Conservation (phyloP, 1,284 basidiomycete species). For the Ceratobasidium sp. region DNA sequence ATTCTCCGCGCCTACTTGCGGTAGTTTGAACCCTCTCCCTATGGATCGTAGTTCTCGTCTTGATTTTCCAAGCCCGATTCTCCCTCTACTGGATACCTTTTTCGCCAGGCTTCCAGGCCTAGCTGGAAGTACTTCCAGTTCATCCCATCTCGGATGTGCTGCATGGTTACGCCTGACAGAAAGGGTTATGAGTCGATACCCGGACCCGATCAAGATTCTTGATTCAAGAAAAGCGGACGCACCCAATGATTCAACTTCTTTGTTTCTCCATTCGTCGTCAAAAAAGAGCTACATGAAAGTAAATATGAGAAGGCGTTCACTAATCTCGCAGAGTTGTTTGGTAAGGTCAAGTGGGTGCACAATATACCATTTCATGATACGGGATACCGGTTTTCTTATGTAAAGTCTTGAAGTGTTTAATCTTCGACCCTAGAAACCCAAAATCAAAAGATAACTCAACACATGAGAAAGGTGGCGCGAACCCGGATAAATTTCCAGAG, state of each 20-base stretch:
- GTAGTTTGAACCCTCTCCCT: neutral
- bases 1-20: neutral
- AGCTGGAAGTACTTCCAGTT: constrained; percentile 68
- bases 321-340: neutral
- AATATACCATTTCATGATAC: constrained; percentile 81
- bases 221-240: constrained; percentile 45
- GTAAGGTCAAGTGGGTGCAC: neutral
- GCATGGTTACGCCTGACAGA: constrained; percentile 75
- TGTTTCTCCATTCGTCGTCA: constrained; percentile 83
- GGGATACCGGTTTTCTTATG: constrained; percentile 84
- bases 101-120: constrained; percentile 74
- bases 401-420: constrained; percentile 81
- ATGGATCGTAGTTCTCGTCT: neutral
- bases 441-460: neutral
- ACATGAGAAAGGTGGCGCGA: constrained; percentile 24
- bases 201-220: neutral
- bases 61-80: constrained; percentile 32
- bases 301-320: neutral
- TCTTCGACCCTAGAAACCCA: constrained; percentile 73
- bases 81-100: constrained; percentile 57
- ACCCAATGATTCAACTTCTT: constrained; percentile 80
- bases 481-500: constrained; percentile 88
- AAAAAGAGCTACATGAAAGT: constrained; percentile 74
- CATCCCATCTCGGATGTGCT: constrained; percentile 67
- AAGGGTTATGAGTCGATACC: constrained; percentile 48